Conservation (phyloP, 2,329 filamentous ascomycete genomes). For the Claviceps sp. region DNA sequence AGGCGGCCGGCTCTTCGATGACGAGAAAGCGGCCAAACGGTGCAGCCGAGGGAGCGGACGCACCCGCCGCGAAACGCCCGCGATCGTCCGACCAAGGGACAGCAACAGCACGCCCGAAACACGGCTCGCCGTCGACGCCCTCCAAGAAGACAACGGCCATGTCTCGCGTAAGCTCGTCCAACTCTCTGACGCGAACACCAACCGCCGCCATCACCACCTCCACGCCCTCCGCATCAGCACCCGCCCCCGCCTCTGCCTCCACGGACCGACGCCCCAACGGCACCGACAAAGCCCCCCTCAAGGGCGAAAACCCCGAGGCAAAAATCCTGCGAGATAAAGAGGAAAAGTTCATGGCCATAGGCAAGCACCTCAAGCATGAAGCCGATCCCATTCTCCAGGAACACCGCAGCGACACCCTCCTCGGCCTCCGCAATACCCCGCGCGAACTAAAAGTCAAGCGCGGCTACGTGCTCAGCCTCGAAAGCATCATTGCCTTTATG, state of each 20-base stretch:
- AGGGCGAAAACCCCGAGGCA: constrained; percentile 11
- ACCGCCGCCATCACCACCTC: constrained; percentile 29
- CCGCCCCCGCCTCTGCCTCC: constrained; percentile 9
- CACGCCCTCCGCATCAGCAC: constrained; percentile 15
- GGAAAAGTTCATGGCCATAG: constrained; percentile 25
- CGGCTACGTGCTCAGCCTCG: constrained; percentile 30
- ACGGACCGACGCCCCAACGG: constrained; percentile 19
- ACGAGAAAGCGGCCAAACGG: constrained; percentile 37
- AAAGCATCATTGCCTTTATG: constrained; percentile 40
- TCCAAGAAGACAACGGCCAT: constrained; percentile 37
- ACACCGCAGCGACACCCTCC: constrained; percentile 11
- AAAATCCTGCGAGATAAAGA: constrained; percentile 22
- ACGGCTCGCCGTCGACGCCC: constrained; percentile 34
- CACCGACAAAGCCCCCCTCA: constrained; percentile 14
- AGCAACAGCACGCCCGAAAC: constrained; percentile 17
- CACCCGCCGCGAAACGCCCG: constrained; percentile 27
- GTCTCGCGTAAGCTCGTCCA: constrained; percentile 39
- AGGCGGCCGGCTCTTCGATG: constrained; percentile 18
- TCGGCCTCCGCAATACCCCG: constrained; percentile 11
- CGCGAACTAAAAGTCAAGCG: constrained; percentile 25
- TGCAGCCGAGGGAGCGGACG: constrained; percentile 22
- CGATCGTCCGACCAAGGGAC: constrained; percentile 23
- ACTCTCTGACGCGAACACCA: constrained; percentile 38
- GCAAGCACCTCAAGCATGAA: constrained; percentile 39
- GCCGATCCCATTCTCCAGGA: constrained; percentile 31